phyloP scores from a whole-genome alignment of 148 eudicot species.

The Vaccinium macrocarpon region DNA sequence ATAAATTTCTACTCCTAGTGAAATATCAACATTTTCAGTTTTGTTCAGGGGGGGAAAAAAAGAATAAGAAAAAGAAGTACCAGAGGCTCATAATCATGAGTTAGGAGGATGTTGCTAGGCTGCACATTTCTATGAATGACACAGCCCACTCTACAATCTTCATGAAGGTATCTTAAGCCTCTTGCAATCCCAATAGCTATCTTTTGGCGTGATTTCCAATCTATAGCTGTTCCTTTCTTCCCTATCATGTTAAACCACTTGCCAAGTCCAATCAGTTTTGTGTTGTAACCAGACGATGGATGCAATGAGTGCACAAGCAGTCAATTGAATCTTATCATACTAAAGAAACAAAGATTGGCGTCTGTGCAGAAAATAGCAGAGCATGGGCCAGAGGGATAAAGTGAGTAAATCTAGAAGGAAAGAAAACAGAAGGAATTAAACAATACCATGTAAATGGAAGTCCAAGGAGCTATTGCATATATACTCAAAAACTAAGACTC shows the following conservation, averaged over 20 bases:
- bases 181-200: slow-evolving; percentile 86
- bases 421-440: slow-evolving; percentile 7
- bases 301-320: background rate
- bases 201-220: slow-evolving; percentile 61
- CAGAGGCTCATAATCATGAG: slow-evolving; percentile 90
- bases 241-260: slow-evolving; percentile 36
- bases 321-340: background rate
- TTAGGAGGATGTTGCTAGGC: slow-evolving; percentile 79
- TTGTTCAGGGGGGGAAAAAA: background rate
- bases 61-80: slow-evolving; percentile 29
- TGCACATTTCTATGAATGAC: slow-evolving; percentile 78
- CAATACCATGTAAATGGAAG: slow-evolving; percentile 72
- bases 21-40: background rate
- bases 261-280: background rate
- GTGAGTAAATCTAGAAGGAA: background rate
- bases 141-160: slow-evolving; percentile 95
- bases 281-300: background rate
- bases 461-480: slow-evolving; percentile 84
- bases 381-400: background rate
- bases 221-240: slow-evolving; percentile 41
- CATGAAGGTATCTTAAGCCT: slow-evolving; percentile 89
- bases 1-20: background rate
- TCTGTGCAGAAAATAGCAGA: background rate
- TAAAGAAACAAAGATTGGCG: background rate
- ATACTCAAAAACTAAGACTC: slow-evolving; percentile 77